Evolutionary conservation across 2,329 filamentous ascomycete species (phyloP), one percentile per base, ranked within the genome.

Genomic region (Talaromyces sp.): DNA sequence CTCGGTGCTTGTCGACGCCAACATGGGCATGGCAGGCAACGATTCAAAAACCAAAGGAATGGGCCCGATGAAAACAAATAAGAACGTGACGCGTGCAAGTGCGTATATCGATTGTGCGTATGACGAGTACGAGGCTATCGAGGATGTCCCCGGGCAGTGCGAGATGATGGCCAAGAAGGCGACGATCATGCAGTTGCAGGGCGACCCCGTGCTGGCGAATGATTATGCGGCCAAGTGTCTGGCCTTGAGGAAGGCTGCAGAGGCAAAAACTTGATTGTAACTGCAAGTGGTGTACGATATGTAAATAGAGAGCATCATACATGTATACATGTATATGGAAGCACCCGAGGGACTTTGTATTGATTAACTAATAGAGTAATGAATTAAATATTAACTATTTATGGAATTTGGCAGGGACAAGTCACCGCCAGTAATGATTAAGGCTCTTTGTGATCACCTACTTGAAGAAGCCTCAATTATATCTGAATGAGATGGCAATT

Each of bases 131-230:
- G 84, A 86, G 49, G 81, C 80, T 53, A 78, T 91, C 14, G 86
- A 90, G 70, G 89, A 90, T 70, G 76, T 87, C 14, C 76, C 79
- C n/a, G 86, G 86, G 58, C 88, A 90, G 75, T 88, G 90, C 69
- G 89, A 92, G 73, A 86, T 90, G 80, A 83, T 93, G 77, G 88
- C 89, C 21, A 95, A 95, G 80, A 93, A 91, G 75, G 88, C 89
- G 3, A 86, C 86, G 56, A 83, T 96, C 56, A 89, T 90, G 80
- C 86, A 87, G 72, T 77, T 88, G 53, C 81, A 84, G 8, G 89
- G 88, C 0, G 88, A 92, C 66, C 73, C 80, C 65, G 80, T 79
- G 19, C 67, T 87, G 63, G 86, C 87, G 0, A 88, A 88, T 66
- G 85, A 89, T 63, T 88, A 83, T 66, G 87, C 87, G 1, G 84